A percentile compares a stretch with the other conserved stretches of the same genome.
Conservation (phyloP, 306 rosid species). For the Neltuma alba region DNA sequence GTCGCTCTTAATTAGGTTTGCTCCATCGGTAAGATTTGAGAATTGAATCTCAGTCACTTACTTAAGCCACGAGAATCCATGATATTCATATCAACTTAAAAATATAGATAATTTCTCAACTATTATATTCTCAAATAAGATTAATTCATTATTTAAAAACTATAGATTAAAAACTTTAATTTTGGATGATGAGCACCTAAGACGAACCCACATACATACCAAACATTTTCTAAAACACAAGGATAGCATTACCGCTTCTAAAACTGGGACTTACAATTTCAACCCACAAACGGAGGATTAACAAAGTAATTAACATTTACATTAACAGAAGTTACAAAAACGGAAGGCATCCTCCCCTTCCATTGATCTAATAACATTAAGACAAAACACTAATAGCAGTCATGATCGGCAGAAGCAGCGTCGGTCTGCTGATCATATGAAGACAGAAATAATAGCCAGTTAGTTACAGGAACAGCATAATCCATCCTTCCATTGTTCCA, state of each 20-base stretch:
- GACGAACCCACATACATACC: no score
- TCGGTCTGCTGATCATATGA: conserved; percentile 15
- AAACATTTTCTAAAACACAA: no score
- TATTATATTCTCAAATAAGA: no score
- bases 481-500: conserved; percentile 27
- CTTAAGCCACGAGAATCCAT: no score
- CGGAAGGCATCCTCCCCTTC: conserved; percentile 19
- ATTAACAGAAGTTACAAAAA: conserved; percentile 31
- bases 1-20: no score
- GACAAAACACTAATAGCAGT: conserved; percentile 23
- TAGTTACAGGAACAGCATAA: conserved; percentile 25
- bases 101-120: no score
- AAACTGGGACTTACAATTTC: neutral
- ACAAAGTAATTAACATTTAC: neutral
- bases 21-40: no score
- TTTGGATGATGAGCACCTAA: no score
- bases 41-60: no score
- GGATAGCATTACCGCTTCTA: neutral
- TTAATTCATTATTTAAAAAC: no score
- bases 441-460: neutral
- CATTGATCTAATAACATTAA: conserved; percentile 11
- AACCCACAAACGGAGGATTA: neutral
- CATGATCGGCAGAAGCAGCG: conserved; percentile 18
- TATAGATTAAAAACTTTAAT: no score
- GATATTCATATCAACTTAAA: no score